Evolutionary conservation across 495 filamentous ascomycete genomes (phyloP).

Genomic region (Aspergillus diversus): DNA sequence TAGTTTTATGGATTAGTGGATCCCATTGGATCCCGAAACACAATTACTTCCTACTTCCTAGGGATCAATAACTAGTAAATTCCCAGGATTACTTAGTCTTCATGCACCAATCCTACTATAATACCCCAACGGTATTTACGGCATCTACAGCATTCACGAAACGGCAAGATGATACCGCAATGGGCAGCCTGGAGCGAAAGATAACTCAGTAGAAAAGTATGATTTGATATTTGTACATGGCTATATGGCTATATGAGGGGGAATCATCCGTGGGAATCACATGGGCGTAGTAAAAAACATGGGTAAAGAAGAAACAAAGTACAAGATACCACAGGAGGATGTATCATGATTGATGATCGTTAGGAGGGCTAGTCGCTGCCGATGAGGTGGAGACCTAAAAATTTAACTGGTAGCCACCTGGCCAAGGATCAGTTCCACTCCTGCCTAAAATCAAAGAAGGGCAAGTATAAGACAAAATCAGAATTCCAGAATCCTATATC

Average conservation of each 20-base stretch:
- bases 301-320: conserved; percentile 11
- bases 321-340: not conserved
- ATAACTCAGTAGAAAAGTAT: not conserved
- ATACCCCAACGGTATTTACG: too few species aligned
- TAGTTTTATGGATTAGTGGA: too few species aligned
- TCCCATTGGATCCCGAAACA: too few species aligned
- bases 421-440: not conserved
- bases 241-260: conserved; percentile 18
- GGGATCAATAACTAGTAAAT: too few species aligned
- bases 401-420: not conserved
- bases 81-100: too few species aligned
- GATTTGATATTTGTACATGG: conserved; percentile 29
- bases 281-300: conserved; percentile 17
- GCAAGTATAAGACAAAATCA: not conserved
- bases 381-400: not conserved
- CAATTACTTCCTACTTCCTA: too few species aligned
- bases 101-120: too few species aligned
- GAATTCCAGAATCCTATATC: not conserved
- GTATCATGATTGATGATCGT: not conserved
- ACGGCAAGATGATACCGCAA: too few species aligned
- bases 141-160: too few species aligned
- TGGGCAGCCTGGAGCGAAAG: not conserved
- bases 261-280: conserved; percentile 29
- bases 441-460: not conserved
- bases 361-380: too few species aligned